phyloP scores from a whole-genome alignment of 2,329 filamentous ascomycete genomes.

The Alternaria triticimaculans region DNA sequence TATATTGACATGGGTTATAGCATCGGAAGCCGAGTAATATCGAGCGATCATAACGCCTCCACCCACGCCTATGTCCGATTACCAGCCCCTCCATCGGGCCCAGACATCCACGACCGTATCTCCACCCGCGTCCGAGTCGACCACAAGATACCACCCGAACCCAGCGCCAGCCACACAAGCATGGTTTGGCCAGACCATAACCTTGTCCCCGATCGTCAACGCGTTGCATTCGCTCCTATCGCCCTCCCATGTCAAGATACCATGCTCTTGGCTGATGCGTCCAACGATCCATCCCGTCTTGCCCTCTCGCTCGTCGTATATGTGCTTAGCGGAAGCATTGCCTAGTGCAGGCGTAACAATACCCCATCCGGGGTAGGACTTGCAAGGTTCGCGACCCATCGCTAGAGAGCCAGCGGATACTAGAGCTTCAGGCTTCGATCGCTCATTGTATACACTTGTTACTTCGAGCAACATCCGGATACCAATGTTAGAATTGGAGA shows the following conservation, averaged over 20 bases:
- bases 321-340: constrained; percentile 23
- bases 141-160: constrained; percentile 75
- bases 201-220: constrained; percentile 68
- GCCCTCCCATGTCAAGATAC: constrained; percentile 69
- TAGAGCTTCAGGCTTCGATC: constrained; percentile 65
- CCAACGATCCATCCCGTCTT: constrained; percentile 69
- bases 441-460: constrained; percentile 66
- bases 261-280: constrained; percentile 79
- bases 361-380: constrained; percentile 74
- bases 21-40: background rate
- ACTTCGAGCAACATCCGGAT: constrained; percentile 76
- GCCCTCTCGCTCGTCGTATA: constrained; percentile 35
- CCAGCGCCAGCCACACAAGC: constrained; percentile 76
- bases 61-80: background rate
- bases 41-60: background rate
- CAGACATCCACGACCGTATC: constrained; percentile 74
- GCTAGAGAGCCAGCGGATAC: constrained; percentile 73
- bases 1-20: background rate
- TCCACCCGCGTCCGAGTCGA: constrained; percentile 65
- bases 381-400: constrained; percentile 75
- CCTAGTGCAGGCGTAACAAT: constrained; percentile 67
- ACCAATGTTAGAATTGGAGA: constrained; percentile 65
- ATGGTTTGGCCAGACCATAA: constrained; percentile 81
- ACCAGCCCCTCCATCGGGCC: constrained; percentile 75
- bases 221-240: constrained; percentile 38